Evolutionary conservation across 2,329 filamentous ascomycete species (phyloP).

Genomic region (Paecilomyces variotii): DNA sequence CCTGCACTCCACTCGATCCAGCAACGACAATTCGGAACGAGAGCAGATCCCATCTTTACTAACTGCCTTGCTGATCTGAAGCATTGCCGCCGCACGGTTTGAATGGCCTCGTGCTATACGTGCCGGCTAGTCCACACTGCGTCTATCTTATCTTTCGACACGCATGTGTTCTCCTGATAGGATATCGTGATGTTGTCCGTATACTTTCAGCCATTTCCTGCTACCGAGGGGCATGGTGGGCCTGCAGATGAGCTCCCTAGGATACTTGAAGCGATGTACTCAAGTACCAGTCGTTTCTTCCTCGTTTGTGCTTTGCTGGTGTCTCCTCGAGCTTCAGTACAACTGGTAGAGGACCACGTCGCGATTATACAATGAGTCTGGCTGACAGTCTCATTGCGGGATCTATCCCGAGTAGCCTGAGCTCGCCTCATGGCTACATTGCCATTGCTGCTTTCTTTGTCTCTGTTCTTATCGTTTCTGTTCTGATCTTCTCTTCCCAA

Average conservation of each 20-base stretch:
- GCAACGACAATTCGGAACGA: not conserved
- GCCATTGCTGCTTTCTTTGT: conserved; percentile 25
- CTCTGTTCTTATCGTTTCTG: conserved; percentile 24
- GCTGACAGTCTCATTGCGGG: conserved; percentile 3
- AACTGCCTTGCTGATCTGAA: not conserved
- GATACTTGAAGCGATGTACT: conserved; percentile 3
- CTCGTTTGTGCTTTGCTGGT: not conserved
- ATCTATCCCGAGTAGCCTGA: conserved; percentile 10
- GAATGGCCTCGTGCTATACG: not conserved
- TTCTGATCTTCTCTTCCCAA: conserved; percentile 21
- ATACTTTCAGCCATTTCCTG: conserved; percentile 3
- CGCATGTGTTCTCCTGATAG: conserved; percentile 31
- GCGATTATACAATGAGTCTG: conserved; percentile 5
- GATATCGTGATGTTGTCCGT: conserved; percentile 10
- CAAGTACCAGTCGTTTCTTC: conserved; percentile 11
- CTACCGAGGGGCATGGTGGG: conserved; percentile 12
- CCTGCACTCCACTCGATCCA: not conserved
- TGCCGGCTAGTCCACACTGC: not conserved
- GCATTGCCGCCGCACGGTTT: not conserved
- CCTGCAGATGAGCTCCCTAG: conserved; percentile 6
- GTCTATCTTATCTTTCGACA: conserved; percentile 8
- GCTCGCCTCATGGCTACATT: conserved; percentile 26
- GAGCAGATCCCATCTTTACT: not conserved
- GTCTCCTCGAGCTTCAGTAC: conserved; percentile 1
- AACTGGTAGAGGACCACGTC: not conserved